Evolutionary conservation across 768 basidiomycete genomes (phyloP).

Genomic region (Leccinum incarnatum): DNA sequence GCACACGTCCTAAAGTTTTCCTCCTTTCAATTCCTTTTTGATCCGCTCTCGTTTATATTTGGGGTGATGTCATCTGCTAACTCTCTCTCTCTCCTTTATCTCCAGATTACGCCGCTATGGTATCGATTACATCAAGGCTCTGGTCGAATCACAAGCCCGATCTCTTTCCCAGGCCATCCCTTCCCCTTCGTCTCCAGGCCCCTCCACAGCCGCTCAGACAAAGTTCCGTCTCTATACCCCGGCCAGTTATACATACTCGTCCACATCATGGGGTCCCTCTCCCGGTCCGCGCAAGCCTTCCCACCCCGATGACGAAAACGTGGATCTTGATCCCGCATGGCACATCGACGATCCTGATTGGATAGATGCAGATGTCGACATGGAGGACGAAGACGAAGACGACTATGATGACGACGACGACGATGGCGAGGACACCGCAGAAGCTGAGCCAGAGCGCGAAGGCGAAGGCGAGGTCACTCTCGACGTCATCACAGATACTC

Average conservation of each 20-base stretch:
- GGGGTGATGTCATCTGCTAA: conserved; percentile 9
- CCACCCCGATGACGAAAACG: conserved; percentile 16
- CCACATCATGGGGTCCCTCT: conserved; percentile 18
- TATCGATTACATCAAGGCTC: conserved; percentile 32
- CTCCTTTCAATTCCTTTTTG: not conserved
- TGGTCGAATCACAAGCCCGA: conserved; percentile 29
- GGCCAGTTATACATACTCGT: conserved; percentile 32
- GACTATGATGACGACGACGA: conserved; percentile 33
- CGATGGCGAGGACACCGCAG: conserved; percentile 27
- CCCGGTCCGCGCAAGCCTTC: conserved; percentile 12
- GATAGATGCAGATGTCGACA: conserved; percentile 28
- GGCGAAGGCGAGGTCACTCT: conserved; percentile 17
- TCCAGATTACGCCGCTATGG: conserved; percentile 32
- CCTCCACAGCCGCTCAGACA: conserved; percentile 12
- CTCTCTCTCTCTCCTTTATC: not conserved
- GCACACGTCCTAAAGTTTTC: conserved; percentile 1
- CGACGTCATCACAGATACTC: conserved; percentile 7
- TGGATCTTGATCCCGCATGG: conserved; percentile 19
- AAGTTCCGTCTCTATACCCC: conserved; percentile 33
- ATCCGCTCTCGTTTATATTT: conserved; percentile 10
- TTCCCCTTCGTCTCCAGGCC: not conserved
- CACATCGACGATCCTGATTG: conserved; percentile 25
- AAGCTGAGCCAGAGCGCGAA: conserved; percentile 10
- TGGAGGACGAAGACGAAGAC: conserved; percentile 33
- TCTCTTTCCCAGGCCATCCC: conserved; percentile 2